Base-by-base conservation (phyloP, 768 basidiomycete genomes). In the Saitozyma sp. region DNA sequence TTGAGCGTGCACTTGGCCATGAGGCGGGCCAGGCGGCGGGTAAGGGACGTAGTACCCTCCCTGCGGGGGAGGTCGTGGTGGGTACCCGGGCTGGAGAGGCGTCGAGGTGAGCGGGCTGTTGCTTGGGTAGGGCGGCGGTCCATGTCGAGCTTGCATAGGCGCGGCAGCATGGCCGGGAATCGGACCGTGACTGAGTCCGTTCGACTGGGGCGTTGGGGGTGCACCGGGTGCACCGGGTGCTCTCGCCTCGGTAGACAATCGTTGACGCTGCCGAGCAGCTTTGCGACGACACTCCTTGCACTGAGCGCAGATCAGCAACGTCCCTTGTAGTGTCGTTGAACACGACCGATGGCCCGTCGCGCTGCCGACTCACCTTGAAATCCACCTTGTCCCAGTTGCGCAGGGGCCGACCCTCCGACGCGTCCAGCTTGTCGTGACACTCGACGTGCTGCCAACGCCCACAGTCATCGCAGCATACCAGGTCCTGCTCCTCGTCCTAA, bases 381-480 rank as follows among this genome's bases (percentile, higher is more conserved):
- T 92, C 89, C 58, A 89, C 90, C n/a, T 81, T 73, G 55, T 90
- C 86, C 93, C 93, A 96, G 68, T 93, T 86, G 17, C 92, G 86
- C 66, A 82, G 84, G 5, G 84, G 85, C 13, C 83, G 84, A 20
- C 91, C 89, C 50, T 85, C 84, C 19, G 82, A 79, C 39, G 81
- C 78, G 77, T 94, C 92, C 38, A 83, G 85, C 53, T 79, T 80
- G 72, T 95, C 90, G 71, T 94, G 91, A 71, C 93, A 96, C 19
- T 82, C 75, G 41, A 90, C 90, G 70, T 96, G 93, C 70, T 95
- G 93, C 93, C 92, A 96, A 77, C 86, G 86, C 13, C 83, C 84
- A 78, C 93, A 96, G 38, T 80, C 75, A 20, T 89, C 90, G 73
- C 93, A 96, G 43, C 86, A 91, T 74, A 92, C 85, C 80, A 95